Conservation (phyloP, 164 flowering plant species). For the Buxus sempervirens region DNA sequence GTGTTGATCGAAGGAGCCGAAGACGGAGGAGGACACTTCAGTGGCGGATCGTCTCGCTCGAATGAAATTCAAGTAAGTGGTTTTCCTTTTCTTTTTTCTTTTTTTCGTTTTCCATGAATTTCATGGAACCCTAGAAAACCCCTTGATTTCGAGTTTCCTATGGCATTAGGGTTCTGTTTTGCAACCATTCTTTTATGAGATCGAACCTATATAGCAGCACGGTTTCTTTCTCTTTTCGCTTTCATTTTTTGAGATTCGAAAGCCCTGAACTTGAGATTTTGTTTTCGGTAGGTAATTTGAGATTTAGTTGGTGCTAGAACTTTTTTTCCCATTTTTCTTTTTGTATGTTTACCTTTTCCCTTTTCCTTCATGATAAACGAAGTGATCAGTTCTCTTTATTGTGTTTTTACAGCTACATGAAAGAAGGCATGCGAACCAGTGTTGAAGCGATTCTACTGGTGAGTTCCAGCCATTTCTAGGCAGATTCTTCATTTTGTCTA, state of each 20-base stretch:
- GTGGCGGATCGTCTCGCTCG: conserved; percentile 82
- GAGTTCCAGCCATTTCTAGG: not conserved
- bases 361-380: not conserved
- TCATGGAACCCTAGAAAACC: not conserved
- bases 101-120: not conserved
- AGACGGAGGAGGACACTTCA: conserved; percentile 79
- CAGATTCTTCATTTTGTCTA: not conserved
- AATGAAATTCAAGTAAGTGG: conserved; percentile 66
- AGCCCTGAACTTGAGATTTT: too few relatives aligned
- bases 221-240: too few relatives aligned
- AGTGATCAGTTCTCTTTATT: not conserved
- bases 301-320: not conserved
- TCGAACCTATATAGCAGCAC: too few relatives aligned
- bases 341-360: not conserved
- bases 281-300: too few relatives aligned
- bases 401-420: conserved; percentile 49
- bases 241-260: too few relatives aligned
- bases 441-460: conserved; percentile 78
- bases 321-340: too few relatives aligned
- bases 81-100: not conserved
- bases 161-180: not conserved
- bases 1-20: conserved; percentile 77
- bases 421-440: conserved; percentile 80
- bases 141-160: not conserved
- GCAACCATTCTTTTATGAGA: too few relatives aligned